Evolutionary conservation across 768 basidiomycete genomes (phyloP), one percentile per base, ranked within the genome.

Genomic region (Pisolithus orientalis): DNA sequence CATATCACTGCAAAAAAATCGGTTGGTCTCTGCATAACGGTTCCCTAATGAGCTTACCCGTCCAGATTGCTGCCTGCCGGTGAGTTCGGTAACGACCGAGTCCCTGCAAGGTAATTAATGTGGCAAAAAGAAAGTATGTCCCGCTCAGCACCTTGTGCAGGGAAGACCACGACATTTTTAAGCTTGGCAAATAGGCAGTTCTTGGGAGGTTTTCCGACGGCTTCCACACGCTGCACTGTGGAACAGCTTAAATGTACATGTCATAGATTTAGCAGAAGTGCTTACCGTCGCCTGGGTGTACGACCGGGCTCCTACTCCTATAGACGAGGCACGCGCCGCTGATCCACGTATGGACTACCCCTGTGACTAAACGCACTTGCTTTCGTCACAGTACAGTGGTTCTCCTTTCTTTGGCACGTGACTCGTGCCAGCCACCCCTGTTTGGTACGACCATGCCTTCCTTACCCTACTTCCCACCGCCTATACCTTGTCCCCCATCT

Each of bases 61-160:
- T 90, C 88, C n/a, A 90, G 69, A 68, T 90, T 87, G 0, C 88
- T 88, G 34, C 87, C 87, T 9, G 78, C 84, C n/a, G 89, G 73
- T 54, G 78, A 80, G 2, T 85, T 87, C 9, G 88, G 77, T 40
- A 89, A 61, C 0, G 87, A 84, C 37, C 84, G 78, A 1, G 59
- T 52, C 5, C 84, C 85, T 87, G 56, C 9, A 1, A 34, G 6
- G 13, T 47, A 21, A 21, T 47, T 9, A 37, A 8, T 11, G 6
- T 16, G 10, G 6, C 8, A 24, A n/a, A n/a, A 34, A 8, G 31
- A 6, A 13, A 2, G 24, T 10, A 34, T 4, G 8, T 37, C 11
- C 34, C 5, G 14, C 17, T 44, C 32, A 6, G 85, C 71, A 25
- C 34, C 80, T 85, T 84, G 52, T 6, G 79, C 80, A 2, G 87